Evolutionary conservation across 495 filamentous ascomycete genomes (phyloP).

Genomic region (Copromyces sp.): DNA sequence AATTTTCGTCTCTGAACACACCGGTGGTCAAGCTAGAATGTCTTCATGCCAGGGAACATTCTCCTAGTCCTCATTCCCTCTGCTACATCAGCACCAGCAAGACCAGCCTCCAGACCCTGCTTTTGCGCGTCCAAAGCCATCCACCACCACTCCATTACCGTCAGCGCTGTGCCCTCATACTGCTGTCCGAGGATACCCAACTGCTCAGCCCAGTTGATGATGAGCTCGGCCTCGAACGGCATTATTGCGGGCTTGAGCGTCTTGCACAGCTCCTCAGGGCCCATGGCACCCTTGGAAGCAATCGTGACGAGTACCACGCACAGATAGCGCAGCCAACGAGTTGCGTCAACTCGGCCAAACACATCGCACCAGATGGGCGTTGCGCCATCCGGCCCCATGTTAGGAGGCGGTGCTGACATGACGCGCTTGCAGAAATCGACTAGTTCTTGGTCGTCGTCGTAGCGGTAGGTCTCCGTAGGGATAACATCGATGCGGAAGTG

Average conservation of each 20-base stretch:
- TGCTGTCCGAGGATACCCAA: slow-evolving; percentile 35
- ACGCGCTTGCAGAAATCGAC: slow-evolving; percentile 28
- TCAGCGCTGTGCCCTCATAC: slow-evolving; percentile 33
- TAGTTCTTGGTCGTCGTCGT: slow-evolving; percentile 44
- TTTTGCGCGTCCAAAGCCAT: slow-evolving; percentile 26
- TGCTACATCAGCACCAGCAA: neutral
- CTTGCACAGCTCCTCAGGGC: slow-evolving; percentile 37
- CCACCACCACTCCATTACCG: slow-evolving; percentile 64
- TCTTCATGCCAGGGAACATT: neutral
- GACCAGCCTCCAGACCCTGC: slow-evolving; percentile 7
- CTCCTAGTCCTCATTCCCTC: slow-evolving; percentile 1
- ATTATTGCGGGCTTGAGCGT: slow-evolving; percentile 52
- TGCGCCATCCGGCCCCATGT: slow-evolving; percentile 25
- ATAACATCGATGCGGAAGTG: slow-evolving; percentile 52
- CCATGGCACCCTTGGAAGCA: slow-evolving; percentile 49
- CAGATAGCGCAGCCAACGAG: slow-evolving; percentile 57
- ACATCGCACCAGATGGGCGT: slow-evolving; percentile 77
- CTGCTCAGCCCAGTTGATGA: slow-evolving; percentile 54
- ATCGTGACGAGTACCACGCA: slow-evolving; percentile 48
- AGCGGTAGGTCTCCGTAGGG: slow-evolving; percentile 50
- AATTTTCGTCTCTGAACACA: neutral
- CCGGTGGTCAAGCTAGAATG: neutral
- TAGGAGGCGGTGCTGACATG: slow-evolving; percentile 19
- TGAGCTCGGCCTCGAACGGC: slow-evolving; percentile 54
- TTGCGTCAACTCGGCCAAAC: slow-evolving; percentile 47